Percentiles rank a stretch among this genome's conserved stretches.
Conservation (phyloP, 23 red algal species). For the Gracilaria caudata region DNA sequence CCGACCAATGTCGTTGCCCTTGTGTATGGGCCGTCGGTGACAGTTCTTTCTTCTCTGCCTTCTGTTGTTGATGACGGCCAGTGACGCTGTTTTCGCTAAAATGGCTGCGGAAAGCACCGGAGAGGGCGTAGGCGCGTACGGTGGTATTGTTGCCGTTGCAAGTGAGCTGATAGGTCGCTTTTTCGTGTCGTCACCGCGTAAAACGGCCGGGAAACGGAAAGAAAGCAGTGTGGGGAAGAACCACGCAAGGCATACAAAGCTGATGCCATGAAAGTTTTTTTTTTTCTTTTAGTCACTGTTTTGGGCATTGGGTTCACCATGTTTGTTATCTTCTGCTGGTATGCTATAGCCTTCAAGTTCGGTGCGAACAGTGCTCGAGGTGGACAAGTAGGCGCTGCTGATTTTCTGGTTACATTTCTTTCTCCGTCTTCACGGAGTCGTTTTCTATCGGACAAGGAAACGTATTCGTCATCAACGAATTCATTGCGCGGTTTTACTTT, state of each 20-base stretch:
- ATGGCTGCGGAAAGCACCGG: constrained; percentile 62
- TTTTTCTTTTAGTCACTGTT: too few relatives aligned
- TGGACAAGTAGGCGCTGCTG: constrained; percentile 31
- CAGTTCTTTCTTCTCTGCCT: constrained; percentile 81
- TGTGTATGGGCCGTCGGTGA: constrained; percentile 77
- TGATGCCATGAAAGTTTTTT: constrained; percentile 59
- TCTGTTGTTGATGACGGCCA: constrained; percentile 68
- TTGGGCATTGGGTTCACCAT: constrained; percentile 88
- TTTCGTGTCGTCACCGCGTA: constrained; percentile 87
- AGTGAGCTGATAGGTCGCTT: constrained; percentile 80
- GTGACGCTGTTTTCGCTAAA: constrained; percentile 81
- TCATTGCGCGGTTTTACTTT: not conserved
- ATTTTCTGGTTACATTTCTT: constrained; percentile 92
- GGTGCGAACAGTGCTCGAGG: constrained; percentile 70
- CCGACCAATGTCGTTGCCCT: constrained; percentile 78
- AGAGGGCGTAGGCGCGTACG: constrained; percentile 83
- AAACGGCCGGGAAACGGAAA: constrained; percentile 63
- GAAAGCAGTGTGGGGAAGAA: constrained; percentile 67
- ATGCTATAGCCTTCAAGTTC: constrained; percentile 88
- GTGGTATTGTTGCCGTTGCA: constrained; percentile 79
- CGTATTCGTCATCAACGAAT: not conserved
- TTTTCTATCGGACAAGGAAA: constrained; percentile 89
- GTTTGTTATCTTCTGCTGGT: constrained; percentile 88
- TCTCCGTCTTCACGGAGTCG: constrained; percentile 84
- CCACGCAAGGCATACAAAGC: constrained; percentile 66